These are phyloP conservation scores for Kwoniella heveanensis DNA, from an alignment of 768 basidiomycete genomes.

Conservation along the genomic window DNA sequence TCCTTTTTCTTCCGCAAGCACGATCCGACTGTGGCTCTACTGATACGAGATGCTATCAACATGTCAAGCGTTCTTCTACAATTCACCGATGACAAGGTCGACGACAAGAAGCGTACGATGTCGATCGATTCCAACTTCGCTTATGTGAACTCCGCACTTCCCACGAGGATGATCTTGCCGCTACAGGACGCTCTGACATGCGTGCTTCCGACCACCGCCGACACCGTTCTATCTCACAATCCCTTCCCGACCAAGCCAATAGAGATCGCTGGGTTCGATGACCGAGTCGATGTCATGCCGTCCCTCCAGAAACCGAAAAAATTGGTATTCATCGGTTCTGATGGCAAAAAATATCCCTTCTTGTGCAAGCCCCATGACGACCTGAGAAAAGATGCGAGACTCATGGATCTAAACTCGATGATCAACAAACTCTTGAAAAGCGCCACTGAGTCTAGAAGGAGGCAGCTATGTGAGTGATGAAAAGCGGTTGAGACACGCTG, in stretches of 20 bases:
- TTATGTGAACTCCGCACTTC: constrained; percentile 60
- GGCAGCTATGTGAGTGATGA: constrained; percentile 75
- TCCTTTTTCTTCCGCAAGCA: no score
- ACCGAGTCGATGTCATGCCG: constrained; percentile 78
- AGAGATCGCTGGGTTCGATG: constrained; percentile 77
- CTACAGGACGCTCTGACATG: constrained; percentile 90
- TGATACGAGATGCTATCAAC: constrained; percentile 38
- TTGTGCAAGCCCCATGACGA: constrained; percentile 97
- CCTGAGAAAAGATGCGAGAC: constrained; percentile 88
- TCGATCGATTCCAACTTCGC: constrained; percentile 58
- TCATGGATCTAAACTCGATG: constrained; percentile 98
- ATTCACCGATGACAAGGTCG: constrained; percentile 44
- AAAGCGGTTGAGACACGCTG: not conserved
- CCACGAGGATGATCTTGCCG: constrained; percentile 77
- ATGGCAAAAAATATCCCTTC: constrained; percentile 85
- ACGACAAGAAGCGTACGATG: constrained; percentile 37
- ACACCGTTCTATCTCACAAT: constrained; percentile 64
- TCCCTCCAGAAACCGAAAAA: constrained; percentile 90
- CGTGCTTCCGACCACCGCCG: constrained; percentile 71
- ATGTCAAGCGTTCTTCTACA: constrained; percentile 39
- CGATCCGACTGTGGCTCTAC: constrained; percentile 43
- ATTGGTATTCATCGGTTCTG: constrained; percentile 76
- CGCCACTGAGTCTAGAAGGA: constrained; percentile 85
- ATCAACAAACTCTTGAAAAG: constrained; percentile 94
- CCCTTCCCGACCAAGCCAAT: constrained; percentile 80